Base-by-base conservation (phyloP, 441 rosid species). In the Biscutella auriculata region DNA sequence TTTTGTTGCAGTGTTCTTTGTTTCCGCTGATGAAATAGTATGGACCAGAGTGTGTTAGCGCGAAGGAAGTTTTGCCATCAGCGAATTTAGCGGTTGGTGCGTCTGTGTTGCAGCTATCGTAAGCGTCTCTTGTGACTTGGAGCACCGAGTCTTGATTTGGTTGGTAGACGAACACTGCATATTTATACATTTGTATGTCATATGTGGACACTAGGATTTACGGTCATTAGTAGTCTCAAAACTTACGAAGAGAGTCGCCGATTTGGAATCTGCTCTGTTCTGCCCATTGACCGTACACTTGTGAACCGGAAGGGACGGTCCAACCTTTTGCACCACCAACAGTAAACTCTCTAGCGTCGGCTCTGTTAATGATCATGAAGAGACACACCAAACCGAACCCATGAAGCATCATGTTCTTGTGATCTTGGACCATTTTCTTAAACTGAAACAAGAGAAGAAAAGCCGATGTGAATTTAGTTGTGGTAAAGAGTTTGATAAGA, bases 11-110 rank as follows among this genome's bases (percentile, higher is more conserved):
- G 43, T 75, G 68, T 1, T 79, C 75, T 70, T 69, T 69, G 58
- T 75, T 80, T 50, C 93, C 90, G 17, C 88, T 83, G 55, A 82
- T 83, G 82, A 82, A 82, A 68, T 82, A 62, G 74, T 47, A 67
- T 19, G 87, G 68, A 1, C 94, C 92, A 0, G 86, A 83, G 0
- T 36, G 64, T 2, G 63, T 74, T 67, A 86, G 64, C 7, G 67
- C 69, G 76, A 77, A 61, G 58, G 77, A 74, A 1, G 85, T 78
- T 76, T 75, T 83, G 16, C 90, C 94, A 11, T 80, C 83, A 0
- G 61, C 64, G 68, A 43, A 79, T 10, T 65, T 72, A 2, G 67
- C 59, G 1, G 62, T 28, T 1, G 80, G 69, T 6, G 69, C 32
- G 0, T 69, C 69, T 8, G 75, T 65, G 32, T 17, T 75, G 77